Evolutionary conservation across 2,329 filamentous ascomycete species (phyloP).

Genomic region (Aspergillus ruber): DNA sequence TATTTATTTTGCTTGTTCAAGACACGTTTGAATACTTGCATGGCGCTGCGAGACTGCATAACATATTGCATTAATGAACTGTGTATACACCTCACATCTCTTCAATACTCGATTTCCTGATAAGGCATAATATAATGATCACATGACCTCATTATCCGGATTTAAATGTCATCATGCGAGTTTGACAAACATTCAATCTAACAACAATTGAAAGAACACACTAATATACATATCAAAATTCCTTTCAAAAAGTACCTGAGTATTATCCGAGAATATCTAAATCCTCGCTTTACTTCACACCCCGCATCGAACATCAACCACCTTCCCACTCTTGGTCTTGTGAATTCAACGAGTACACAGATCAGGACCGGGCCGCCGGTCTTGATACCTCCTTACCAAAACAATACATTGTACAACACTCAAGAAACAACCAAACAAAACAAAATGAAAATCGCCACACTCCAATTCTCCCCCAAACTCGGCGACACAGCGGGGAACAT

Average conservation of each 20-base stretch:
- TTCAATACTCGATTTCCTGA: neutral
- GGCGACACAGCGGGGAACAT: slow-evolving; percentile 43
- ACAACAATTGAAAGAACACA: too few species aligned
- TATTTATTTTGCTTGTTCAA: neutral
- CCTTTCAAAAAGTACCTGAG: too few species aligned
- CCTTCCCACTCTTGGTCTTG: neutral
- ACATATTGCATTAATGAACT: neutral
- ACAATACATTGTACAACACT: neutral
- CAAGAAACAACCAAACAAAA: slow-evolving; percentile 7
- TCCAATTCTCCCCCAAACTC: slow-evolving; percentile 40
- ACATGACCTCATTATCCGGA: neutral
- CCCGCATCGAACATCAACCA: neutral
- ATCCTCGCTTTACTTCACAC: too few species aligned
- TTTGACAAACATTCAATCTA: too few species aligned
- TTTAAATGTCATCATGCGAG: too few species aligned
- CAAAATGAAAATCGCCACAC: slow-evolving; percentile 42
- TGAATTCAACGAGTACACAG: neutral
- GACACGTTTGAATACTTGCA: slow-evolving; percentile 5
- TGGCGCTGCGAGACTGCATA: slow-evolving; percentile 2
- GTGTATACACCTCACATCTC: neutral
- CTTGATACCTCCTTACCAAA: neutral
- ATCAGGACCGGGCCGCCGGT: neutral
- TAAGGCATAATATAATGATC: neutral
- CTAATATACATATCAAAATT: too few species aligned
- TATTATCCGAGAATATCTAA: too few species aligned